Evolutionary conservation across 2,329 filamentous ascomycete genomes (phyloP), one percentile per base, ranked within the genome.

Genomic region (Fusarium sp.): DNA sequence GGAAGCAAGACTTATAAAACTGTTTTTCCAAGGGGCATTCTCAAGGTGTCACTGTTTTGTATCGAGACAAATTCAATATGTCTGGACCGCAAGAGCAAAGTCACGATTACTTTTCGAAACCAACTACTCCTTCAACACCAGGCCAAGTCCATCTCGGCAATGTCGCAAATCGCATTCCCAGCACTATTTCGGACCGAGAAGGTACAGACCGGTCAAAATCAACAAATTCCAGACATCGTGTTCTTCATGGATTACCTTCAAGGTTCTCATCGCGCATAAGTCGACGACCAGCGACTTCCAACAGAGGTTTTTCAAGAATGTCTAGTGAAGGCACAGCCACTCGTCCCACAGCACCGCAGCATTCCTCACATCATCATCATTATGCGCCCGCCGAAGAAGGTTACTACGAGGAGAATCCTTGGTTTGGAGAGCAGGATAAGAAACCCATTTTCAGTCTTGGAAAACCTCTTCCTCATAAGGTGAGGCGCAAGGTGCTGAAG

Each of bases 401-500:
- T 0, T 72, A 72, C 16, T 60, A 58, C 8, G 43, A 72, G 6
- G 66, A 68, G 13, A 72, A 72, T 1, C 70, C 69, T 13, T 72
- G 69, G 69, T 71, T 70, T n/a, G 59, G 59, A 3, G 55, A 70
- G 30, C 39, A 44, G 4, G 60, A 48, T 2, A 57, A 65, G 19
- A 72, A 72, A 5, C 69, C 69, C 1, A 63, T 72, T 2, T 72
- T 72, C 18, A 72, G 70, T 26, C 62, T 72, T 7, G 70, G 65
- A 13, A 67, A 67, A 3, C 70, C 70, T 12, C 41, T 72, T 6
- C 70, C 70, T 9, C 70, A 72, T 8, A 59, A 52, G 3, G 66
- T 71, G 9, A 60, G 70, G 4, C 67, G 48, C n/a, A 65, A 56
- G 23, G 55, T 49, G 2, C n/a, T 59, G 0, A 67, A 58, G 1